phyloP scores from a whole-genome alignment of 306 rosid genomes.

The Malus sieversii region DNA sequence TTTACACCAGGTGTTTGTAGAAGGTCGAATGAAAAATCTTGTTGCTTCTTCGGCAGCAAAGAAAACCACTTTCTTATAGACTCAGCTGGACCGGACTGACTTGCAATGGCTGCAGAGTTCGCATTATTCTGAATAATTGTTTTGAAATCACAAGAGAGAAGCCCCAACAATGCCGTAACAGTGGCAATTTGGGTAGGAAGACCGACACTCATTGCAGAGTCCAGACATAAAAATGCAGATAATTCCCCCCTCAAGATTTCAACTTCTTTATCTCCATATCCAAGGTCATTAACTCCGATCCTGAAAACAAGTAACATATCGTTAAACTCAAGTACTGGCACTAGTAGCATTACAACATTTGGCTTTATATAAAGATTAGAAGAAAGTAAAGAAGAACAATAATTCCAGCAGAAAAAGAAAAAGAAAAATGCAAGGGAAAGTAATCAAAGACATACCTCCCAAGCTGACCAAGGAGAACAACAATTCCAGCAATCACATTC shows the following conservation, averaged over 20 bases:
- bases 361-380: neutral
- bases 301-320: slow-evolving; percentile 30
- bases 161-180: slow-evolving; percentile 44
- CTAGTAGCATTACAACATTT: neutral
- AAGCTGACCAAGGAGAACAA: slow-evolving; percentile 78
- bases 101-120: slow-evolving; percentile 14
- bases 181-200: slow-evolving; percentile 50
- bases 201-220: slow-evolving; percentile 26
- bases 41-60: slow-evolving; percentile 46
- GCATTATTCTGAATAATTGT: slow-evolving; percentile 36
- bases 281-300: slow-evolving; percentile 57
- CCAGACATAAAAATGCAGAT: slow-evolving; percentile 30
- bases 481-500: slow-evolving; percentile 34
- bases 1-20: slow-evolving; percentile 20
- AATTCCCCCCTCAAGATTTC: slow-evolving; percentile 44
- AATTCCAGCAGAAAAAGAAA: neutral
- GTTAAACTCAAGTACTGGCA: neutral
- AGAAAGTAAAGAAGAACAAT: neutral
- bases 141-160: slow-evolving; percentile 47
- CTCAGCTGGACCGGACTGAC: slow-evolving; percentile 29
- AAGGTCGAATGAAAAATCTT: slow-evolving; percentile 38
- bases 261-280: slow-evolving; percentile 61
- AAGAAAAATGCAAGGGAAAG: neutral
- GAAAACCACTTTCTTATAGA: slow-evolving; percentile 56
- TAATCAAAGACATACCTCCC: slow-evolving; percentile 58